Conservation (phyloP, 2,329 filamentous ascomycete genomes). For the Cryphonectria japonica region DNA sequence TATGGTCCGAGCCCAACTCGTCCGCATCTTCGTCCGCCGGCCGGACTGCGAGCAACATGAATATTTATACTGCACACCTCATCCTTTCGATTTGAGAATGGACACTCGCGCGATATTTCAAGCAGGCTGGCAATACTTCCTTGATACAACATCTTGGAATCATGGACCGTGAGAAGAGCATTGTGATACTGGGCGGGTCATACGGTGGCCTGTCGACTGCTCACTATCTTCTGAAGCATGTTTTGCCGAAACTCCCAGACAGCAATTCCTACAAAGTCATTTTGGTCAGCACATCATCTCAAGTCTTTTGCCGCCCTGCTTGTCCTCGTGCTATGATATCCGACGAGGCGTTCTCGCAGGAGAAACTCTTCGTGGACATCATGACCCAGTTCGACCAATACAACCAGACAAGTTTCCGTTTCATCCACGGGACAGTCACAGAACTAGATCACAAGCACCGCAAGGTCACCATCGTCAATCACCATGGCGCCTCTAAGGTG, state of each 20-base stretch:
- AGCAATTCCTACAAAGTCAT: conserved; percentile 44
- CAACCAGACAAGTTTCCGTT: conserved; percentile 40
- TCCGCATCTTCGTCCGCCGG: not conserved
- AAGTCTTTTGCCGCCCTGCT: conserved; percentile 48
- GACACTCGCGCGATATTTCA: too few species aligned
- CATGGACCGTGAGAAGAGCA: conserved; percentile 37
- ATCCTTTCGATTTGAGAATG: not conserved
- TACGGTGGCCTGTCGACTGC: conserved; percentile 55
- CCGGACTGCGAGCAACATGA: not conserved
- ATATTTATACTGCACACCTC: not conserved
- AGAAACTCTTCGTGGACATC: conserved; percentile 50
- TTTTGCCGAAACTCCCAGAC: conserved; percentile 46
- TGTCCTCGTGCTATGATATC: conserved; percentile 52
- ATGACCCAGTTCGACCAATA: conserved; percentile 45
- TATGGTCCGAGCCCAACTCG: not conserved
- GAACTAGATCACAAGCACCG: conserved; percentile 41
- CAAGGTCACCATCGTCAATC: conserved; percentile 37
- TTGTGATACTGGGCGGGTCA: conserved; percentile 58
- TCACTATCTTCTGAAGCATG: conserved; percentile 58
- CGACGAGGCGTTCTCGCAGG: conserved; percentile 46
- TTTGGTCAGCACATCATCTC: conserved; percentile 46
- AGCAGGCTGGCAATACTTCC: not conserved
- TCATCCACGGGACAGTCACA: conserved; percentile 47
- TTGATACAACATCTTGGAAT: not conserved
- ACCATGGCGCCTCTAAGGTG: conserved; percentile 26